These are phyloP conservation scores for Samsoniella hepiali DNA, from an alignment of 2,329 filamentous ascomycete genomes.

Conservation along the genomic window DNA sequence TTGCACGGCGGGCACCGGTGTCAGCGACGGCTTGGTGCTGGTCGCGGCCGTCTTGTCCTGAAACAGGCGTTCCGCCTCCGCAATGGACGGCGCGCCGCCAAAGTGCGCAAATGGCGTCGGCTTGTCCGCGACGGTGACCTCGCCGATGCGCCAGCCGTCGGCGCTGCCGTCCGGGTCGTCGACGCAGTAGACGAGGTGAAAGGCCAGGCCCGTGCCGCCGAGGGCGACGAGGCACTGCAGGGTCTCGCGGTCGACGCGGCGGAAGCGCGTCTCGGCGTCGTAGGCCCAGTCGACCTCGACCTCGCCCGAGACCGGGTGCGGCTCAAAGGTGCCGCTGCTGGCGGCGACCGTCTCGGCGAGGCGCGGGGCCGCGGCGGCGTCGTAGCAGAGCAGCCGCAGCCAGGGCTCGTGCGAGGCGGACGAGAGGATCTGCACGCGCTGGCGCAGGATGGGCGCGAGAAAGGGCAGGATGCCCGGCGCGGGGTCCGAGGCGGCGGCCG, in stretches of 20 bases:
- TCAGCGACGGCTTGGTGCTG: constrained; percentile 12
- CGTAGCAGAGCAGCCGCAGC: constrained; percentile 71
- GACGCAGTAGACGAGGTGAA: constrained; percentile 67
- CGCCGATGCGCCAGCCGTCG: constrained; percentile 69
- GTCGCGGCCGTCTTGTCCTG: constrained; percentile 29
- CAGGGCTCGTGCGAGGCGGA: constrained; percentile 61
- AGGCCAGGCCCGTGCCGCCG: constrained; percentile 57
- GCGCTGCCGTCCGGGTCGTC: constrained; percentile 59
- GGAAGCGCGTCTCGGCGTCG: constrained; percentile 61
- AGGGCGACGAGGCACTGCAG: constrained; percentile 65
- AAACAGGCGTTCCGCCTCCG: constrained; percentile 60
- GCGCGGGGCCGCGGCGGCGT: constrained; percentile 51
- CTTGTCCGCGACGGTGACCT: constrained; percentile 60
- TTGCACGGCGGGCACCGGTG: constrained; percentile 5
- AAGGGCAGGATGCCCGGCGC: constrained; percentile 55
- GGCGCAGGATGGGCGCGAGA: constrained; percentile 63
- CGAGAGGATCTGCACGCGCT: constrained; percentile 64
- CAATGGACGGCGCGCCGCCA: constrained; percentile 49
- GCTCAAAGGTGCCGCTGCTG: constrained; percentile 60
- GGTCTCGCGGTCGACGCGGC: constrained; percentile 71
- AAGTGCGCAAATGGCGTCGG: constrained; percentile 50
- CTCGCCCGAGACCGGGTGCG: constrained; percentile 78
- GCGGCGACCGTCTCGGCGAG: constrained; percentile 57
- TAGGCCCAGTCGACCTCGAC: constrained; percentile 69
- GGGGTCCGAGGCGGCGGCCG: constrained; percentile 55